Percentiles rank a stretch among this genome's conserved stretches.
Conservation (phyloP, 257 asterid genomes). For the Echites panduratus region DNA sequence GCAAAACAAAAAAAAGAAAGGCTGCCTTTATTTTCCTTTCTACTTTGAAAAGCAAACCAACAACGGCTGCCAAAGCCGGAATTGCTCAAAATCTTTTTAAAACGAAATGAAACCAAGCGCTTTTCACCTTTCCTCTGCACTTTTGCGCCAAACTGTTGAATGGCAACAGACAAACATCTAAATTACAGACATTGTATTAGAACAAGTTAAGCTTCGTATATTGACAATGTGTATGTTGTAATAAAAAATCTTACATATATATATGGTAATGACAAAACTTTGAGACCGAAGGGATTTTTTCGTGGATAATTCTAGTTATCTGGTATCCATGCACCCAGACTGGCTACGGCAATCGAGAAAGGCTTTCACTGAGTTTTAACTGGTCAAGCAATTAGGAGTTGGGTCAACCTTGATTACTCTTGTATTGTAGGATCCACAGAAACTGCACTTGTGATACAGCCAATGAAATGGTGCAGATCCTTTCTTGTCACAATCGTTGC, state of each 20-base stretch:
- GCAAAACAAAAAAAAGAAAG: too few species aligned
- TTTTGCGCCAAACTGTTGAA: background rate
- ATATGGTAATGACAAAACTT: background rate
- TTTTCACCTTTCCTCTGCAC: background rate
- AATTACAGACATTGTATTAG: background rate
- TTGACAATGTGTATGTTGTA: background rate
- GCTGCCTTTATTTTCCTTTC: background rate
- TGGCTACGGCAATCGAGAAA: background rate
- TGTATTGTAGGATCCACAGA: constrained; percentile 81
- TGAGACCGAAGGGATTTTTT: background rate
- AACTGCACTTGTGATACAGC: constrained; percentile 88
- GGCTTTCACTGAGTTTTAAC: background rate
- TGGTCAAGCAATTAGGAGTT: constrained; percentile 43
- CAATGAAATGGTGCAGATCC: constrained; percentile 89
- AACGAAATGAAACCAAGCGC: background rate
- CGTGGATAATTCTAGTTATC: background rate
- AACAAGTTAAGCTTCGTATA: background rate
- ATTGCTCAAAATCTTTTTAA: background rate
- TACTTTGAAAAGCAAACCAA: background rate
- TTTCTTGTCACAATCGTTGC: constrained; percentile 80
- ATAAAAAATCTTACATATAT: background rate
- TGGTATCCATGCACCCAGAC: background rate
- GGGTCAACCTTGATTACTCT: constrained; percentile 80
- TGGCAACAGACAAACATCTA: background rate
- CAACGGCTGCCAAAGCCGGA: background rate